Conservation (phyloP, 106 monocot genomes). For the Phalaenopsis equestris region DNA sequence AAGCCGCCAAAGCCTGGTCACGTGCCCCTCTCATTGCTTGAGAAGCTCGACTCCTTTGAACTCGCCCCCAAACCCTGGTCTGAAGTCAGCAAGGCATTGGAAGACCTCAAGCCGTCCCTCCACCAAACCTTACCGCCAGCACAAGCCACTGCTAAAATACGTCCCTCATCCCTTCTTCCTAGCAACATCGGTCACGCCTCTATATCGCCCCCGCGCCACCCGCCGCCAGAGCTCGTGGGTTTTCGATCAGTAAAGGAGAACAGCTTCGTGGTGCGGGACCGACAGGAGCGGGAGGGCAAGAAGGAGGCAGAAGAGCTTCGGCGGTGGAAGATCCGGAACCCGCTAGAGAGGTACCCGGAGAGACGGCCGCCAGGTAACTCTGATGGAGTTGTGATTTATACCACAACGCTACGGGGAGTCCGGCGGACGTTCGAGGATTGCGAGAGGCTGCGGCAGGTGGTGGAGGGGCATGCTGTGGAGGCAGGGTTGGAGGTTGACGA, state of each 20-base stretch:
- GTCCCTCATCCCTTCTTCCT: not conserved
- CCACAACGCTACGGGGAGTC: conserved; percentile 72
- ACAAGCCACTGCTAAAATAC: not conserved
- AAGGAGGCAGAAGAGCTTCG: conserved; percentile 1
- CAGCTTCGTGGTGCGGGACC: conserved; percentile 67
- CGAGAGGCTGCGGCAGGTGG: conserved; percentile 42
- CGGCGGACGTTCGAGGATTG: conserved; percentile 90
- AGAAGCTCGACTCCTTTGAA: conserved; percentile 69
- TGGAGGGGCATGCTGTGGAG: conserved; percentile 43
- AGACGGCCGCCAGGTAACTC: conserved; percentile 50
- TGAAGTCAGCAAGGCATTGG: conserved; percentile 80
- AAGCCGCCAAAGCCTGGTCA: conserved; percentile 31
- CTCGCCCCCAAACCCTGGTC: conserved; percentile 78
- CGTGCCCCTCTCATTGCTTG: conserved; percentile 45
- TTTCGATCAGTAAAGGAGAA: conserved; percentile 54
- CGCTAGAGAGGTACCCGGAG: conserved; percentile 59
- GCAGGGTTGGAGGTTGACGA: conserved; percentile 53
- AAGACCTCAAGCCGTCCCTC: conserved; percentile 68
- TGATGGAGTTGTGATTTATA: conserved; percentile 76
- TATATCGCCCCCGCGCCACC: not conserved
- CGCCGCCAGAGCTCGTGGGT: conserved; percentile 21
- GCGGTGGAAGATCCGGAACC: conserved; percentile 40
- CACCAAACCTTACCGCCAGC: not conserved
- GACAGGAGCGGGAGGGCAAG: conserved; percentile 34
- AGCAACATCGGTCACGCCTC: not conserved